Conservation (phyloP, 2,329 filamentous ascomycete genomes). For the Hirsutella thompsonii region DNA sequence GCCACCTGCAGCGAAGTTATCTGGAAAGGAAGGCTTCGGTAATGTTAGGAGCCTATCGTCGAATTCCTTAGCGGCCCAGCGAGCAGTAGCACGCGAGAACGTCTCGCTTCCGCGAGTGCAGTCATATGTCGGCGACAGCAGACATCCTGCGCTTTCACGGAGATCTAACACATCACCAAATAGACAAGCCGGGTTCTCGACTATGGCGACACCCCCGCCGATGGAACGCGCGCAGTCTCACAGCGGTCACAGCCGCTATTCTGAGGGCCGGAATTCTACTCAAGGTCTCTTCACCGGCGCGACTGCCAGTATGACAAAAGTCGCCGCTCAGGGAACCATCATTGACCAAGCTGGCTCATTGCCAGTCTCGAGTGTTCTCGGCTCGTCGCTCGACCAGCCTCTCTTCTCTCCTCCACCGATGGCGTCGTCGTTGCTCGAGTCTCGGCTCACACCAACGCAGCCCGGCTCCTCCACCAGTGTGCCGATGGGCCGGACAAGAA, state of each 20-base stretch:
- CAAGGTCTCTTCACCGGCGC: constrained; percentile 20
- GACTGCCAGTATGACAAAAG: constrained; percentile 26
- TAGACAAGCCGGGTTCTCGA: neutral
- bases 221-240: constrained; percentile 21
- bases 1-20: constrained; percentile 7
- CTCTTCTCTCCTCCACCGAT: constrained; percentile 10
- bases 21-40: constrained; percentile 6
- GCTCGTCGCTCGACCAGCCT: constrained; percentile 10
- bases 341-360: constrained; percentile 24
- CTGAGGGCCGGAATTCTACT: constrained; percentile 5
- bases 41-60: constrained; percentile 3
- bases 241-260: constrained; percentile 13
- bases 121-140: neutral
- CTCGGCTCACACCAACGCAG: constrained; percentile 34
- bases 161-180: neutral
- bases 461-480: constrained; percentile 30
- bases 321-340: constrained; percentile 30
- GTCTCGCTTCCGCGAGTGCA: neutral
- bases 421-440: constrained; percentile 17
- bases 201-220: constrained; percentile 6
- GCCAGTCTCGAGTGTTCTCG: constrained; percentile 13
- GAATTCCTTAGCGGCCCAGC: constrained; percentile 2
- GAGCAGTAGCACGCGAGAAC: neutral
- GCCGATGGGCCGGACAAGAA: constrained; percentile 44
- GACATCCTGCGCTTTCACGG: neutral